phyloP scores from a whole-genome alignment of 768 basidiomycete genomes.

The Termitomyces sp. region DNA sequence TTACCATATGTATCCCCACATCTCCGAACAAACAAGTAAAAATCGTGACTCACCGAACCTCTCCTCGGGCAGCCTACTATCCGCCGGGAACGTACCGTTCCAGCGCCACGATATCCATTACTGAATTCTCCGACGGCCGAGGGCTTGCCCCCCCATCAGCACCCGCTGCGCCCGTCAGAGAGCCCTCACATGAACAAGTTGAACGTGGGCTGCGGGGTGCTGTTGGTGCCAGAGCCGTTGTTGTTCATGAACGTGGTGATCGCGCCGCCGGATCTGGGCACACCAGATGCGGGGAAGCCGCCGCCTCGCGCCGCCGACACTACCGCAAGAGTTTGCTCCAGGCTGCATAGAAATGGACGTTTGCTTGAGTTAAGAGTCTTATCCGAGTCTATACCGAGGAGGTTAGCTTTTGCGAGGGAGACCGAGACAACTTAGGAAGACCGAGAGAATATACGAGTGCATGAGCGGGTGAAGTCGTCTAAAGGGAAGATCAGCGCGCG shows the following conservation, averaged over 20 bases:
- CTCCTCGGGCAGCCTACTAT: conserved; percentile 82
- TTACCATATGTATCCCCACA: conserved; percentile 49
- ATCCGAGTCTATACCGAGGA: conserved; percentile 44
- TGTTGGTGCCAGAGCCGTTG: conserved; percentile 18
- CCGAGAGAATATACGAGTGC: too few relatives aligned
- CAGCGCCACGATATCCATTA: conserved; percentile 26
- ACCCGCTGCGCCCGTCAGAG: neutral
- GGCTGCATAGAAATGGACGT: conserved; percentile 57
- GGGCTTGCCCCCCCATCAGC: too few relatives aligned
- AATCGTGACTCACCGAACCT: conserved; percentile 63
- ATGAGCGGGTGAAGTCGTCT: too few relatives aligned
- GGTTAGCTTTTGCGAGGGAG: neutral
- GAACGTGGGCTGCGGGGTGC: conserved; percentile 20
- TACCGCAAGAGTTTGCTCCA: conserved; percentile 12
- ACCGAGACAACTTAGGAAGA: neutral
- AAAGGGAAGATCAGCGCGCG: neutral
- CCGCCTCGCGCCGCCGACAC: conserved; percentile 22
- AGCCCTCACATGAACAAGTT: conserved; percentile 13
- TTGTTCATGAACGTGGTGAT: conserved; percentile 2
- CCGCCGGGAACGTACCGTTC: conserved; percentile 45
- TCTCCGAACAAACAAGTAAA: neutral
- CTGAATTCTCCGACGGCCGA: conserved; percentile 31
- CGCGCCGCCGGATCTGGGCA: conserved; percentile 35
- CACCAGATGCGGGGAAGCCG: conserved; percentile 61
- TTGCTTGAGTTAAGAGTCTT: conserved; percentile 80